Evolutionary conservation across 1,139 yeast genomes (phyloP), one percentile per base, ranked within the genome.

Genomic region (Yamadazyma sp.): DNA sequence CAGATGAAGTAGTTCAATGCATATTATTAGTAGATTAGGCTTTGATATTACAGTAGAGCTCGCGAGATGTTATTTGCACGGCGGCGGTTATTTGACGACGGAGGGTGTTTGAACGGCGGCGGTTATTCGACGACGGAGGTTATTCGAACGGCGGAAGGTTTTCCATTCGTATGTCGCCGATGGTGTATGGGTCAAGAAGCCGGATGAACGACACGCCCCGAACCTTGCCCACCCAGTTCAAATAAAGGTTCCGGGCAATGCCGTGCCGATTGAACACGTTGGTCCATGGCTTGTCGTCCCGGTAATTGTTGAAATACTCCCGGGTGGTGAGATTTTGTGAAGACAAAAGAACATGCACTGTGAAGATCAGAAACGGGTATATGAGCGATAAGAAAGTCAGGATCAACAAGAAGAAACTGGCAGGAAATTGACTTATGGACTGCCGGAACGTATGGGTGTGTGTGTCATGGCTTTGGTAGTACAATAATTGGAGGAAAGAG

Each of bases 301-400:
- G 41, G 37, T 62, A 56, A 55, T 69, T 47, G 56, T 68, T 71
- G 36, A 84, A 60, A 48, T 73, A 83, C 47, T 84, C 92, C 46
- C 89, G 65, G 4, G 95, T 85, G 13, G 90, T 81, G 47, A 83
- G 69, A 41, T 82, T 82, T n/a, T 76, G 69, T 0, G 75, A 53
- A 0, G 80, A 73, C 34, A 85, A 58, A 38, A 64, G 72, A 1
- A 77, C 29, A 52, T 86, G 95, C 46, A 74, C 74, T 0, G 59
- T 36, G 12, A 82, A 52, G 13, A 86, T 57, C 27, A 79, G 47
- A 1, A 68, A 38, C 2, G 94, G 90, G 51, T 84, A 85, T 6
- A 70, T 42, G 7, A 75, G 29, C 1, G 67, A 63, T 2, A 80
- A 23, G 2, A 67, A 53, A 0, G 74, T 67, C 42, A 71, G 74